Evolutionary conservation across 371 early-diverging fungal species (phyloP), one percentile per base, ranked within the genome.

Genomic region (Rhizopus sp.): DNA sequence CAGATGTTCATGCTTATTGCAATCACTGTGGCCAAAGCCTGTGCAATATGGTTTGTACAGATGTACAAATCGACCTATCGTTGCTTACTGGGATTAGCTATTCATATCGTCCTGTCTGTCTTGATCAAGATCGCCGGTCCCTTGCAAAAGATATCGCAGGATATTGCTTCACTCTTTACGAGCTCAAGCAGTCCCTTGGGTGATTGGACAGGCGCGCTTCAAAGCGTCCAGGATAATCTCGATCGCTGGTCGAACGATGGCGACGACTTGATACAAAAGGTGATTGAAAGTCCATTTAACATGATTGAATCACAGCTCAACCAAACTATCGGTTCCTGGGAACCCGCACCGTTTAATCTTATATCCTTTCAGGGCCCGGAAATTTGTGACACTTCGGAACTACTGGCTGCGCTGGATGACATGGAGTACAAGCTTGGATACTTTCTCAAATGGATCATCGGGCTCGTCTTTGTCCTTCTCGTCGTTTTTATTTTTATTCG

Each of bases 61-160:
- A 49, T 61, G 12, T 78, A 78, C 59, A 73, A 73, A 44, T 70
- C 75, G 2, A 69, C 64, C 6, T 73, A 65, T 33, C 73, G 70
- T 7, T 78, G 79, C 40, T 46, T 78, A 8, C 37, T 78, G 3
- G 62, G 55, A 1, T 57, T 78, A 1, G 67, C 73, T 16, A 40
- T 78, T 40, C 63, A 68, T 17, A 50, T 64, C 2, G 45, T 66
- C 1, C 48, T 75, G 2, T 57, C 65, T 0, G 41, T 67, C 0
- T 59, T 69, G 7, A 68, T 66, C 7, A 45, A 39, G 4, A 52
- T 74, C 5, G 47, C 69, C 1, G 54, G 54, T 3, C 68, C 75
- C 0, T 29, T 73, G n/a, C 70, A 75, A 49, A 48, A 65, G 7
- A 62, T 64, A 0, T 60, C 70, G 30, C 56, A 73, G 32, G 55